These are phyloP conservation scores for Paramyrothecium roridum DNA, from an alignment of 2,329 filamentous ascomycete genomes.

Conservation along the genomic window DNA sequence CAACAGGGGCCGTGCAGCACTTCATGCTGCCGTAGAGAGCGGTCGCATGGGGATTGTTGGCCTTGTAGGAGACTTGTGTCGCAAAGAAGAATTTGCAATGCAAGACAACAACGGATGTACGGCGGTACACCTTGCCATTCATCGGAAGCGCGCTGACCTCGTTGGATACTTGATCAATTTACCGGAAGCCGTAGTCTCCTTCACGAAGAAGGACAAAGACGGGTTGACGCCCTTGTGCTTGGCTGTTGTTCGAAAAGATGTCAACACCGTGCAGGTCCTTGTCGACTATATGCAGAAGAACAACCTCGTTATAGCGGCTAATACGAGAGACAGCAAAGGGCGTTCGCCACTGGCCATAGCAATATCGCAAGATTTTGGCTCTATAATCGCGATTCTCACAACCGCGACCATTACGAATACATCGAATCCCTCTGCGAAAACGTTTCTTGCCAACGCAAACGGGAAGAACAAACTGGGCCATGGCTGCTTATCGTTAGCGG, in stretches of 20 bases:
- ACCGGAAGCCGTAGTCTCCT: background rate
- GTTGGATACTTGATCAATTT: background rate
- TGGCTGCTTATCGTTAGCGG: background rate
- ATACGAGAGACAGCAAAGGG: background rate
- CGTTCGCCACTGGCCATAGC: background rate
- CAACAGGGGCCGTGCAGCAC: background rate
- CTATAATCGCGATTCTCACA: background rate
- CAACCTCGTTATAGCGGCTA: background rate
- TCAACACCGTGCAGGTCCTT: background rate
- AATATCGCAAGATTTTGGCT: background rate
- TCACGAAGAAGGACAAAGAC: background rate
- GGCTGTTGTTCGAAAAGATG: background rate
- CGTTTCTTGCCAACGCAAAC: background rate
- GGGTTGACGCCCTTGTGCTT: background rate
- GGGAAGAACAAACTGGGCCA: background rate
- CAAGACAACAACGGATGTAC: background rate
- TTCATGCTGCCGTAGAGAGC: background rate
- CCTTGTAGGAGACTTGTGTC: background rate
- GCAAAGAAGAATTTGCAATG: background rate
- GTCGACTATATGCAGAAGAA: background rate
- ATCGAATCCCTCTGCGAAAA: too few relatives aligned
- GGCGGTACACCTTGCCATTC: background rate
- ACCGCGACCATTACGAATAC: background rate
- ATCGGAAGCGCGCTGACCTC: background rate
- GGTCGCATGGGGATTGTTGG: background rate